Conservation (phyloP, 2,329 filamentous ascomycete species). For the Geosmithia putterillii region DNA sequence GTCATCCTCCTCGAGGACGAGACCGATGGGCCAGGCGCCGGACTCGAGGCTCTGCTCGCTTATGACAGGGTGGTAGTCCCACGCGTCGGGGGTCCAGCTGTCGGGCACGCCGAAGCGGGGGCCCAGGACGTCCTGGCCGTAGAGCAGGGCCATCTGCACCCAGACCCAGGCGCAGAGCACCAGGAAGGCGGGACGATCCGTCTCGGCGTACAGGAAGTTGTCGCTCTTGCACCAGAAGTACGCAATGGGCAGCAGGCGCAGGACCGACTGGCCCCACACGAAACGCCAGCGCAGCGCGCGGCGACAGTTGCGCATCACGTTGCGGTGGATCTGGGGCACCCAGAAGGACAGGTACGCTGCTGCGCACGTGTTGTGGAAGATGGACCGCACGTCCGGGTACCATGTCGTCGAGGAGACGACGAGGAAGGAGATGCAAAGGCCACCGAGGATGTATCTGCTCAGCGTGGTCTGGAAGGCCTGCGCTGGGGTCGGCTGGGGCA, state of each 20-base stretch:
- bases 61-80: conserved; percentile 90
- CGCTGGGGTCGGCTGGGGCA: conserved; percentile 11
- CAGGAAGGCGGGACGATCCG: conserved; percentile 53
- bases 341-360: conserved; percentile 82
- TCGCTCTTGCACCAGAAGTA: conserved; percentile 73
- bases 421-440: conserved; percentile 43
- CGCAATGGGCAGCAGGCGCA: conserved; percentile 67
- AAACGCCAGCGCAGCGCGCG: conserved; percentile 88
- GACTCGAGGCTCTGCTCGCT: conserved; percentile 72
- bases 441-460: conserved; percentile 42
- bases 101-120: conserved; percentile 75
- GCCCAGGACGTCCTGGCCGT: conserved; percentile 71
- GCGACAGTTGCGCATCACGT: conserved; percentile 80
- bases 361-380: conserved; percentile 51
- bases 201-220: conserved; percentile 70
- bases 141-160: conserved; percentile 71
- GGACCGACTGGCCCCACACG: conserved; percentile 67
- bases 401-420: conserved; percentile 48
- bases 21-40: conserved; percentile 68
- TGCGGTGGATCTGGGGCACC: conserved; percentile 84
- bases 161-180: conserved; percentile 64
- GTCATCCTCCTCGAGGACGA: conserved; percentile 23
- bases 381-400: conserved; percentile 39
- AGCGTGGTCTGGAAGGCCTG: conserved; percentile 42
- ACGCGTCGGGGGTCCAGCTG: conserved; percentile 59